These are phyloP conservation scores for Epichloe brachyelytri DNA, from an alignment of 2,329 filamentous ascomycete species.

Conservation along the genomic window DNA sequence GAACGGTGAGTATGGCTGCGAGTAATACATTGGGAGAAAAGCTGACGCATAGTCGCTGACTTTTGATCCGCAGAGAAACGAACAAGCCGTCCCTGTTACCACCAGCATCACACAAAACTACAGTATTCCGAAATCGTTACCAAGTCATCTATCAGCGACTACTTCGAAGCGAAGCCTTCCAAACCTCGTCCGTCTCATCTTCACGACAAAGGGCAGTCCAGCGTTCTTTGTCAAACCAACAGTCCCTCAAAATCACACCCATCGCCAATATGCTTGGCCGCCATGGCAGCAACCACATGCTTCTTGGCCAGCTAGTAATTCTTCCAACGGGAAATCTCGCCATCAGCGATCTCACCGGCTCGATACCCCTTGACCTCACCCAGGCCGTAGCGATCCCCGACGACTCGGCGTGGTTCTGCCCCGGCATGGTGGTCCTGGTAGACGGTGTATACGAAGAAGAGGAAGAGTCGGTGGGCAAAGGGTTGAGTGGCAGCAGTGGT, in stretches of 20 bases:
- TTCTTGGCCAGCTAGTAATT: conserved; percentile 70
- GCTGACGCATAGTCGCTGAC: neutral
- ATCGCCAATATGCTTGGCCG: conserved; percentile 66
- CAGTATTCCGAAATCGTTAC: conserved; percentile 79
- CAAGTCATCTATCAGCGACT: conserved; percentile 86
- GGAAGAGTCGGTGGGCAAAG: conserved; percentile 55
- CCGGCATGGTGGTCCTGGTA: conserved; percentile 90
- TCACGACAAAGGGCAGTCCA: conserved; percentile 40
- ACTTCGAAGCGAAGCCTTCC: conserved; percentile 85
- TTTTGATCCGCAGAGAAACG: conserved; percentile 32
- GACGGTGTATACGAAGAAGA: conserved; percentile 97
- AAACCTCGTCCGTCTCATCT: conserved; percentile 61
- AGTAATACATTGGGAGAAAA: too few relatives aligned
- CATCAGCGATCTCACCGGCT: conserved; percentile 77
- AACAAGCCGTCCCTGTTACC: conserved; percentile 62
- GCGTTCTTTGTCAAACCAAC: conserved; percentile 48
- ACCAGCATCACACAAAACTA: conserved; percentile 65
- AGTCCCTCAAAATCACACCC: conserved; percentile 77
- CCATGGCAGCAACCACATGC: conserved; percentile 70
- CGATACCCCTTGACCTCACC: conserved; percentile 69
- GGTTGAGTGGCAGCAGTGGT: conserved; percentile 63
- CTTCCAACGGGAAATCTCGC: conserved; percentile 72
- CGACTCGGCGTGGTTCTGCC: conserved; percentile 81
- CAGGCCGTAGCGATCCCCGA: conserved; percentile 73
- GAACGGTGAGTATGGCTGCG: conserved; percentile 44